A percentile compares a stretch with the other conserved stretches of the same genome.
Conservation (phyloP, 148 eudicot genomes). For the Rhododendron molle region DNA sequence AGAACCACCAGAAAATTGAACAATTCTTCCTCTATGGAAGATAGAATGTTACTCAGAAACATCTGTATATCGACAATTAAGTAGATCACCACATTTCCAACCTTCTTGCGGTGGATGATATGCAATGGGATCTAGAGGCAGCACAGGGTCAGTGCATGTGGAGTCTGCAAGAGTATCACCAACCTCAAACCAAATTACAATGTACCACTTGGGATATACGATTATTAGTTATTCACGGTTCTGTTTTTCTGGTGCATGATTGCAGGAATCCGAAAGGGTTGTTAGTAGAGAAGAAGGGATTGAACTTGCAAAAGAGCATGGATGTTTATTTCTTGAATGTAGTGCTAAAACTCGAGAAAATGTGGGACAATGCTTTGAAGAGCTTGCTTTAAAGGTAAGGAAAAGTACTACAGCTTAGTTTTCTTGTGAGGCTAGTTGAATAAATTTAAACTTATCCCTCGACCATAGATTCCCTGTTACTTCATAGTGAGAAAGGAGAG, state of each 20-base stretch:
- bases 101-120: not conserved
- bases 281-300: conserved; percentile 91
- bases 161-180: not conserved
- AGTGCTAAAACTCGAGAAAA: conserved; percentile 93
- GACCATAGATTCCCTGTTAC: not conserved
- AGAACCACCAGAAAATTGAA: not conserved
- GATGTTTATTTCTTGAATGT: conserved; percentile 78
- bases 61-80: not conserved
- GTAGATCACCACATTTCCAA: not conserved
- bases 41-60: not conserved
- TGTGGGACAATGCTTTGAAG: conserved; percentile 82
- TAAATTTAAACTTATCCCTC: not conserved
- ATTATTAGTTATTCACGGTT: not conserved
- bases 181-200: not conserved
- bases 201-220: not conserved
- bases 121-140: not conserved
- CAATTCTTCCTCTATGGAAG: not conserved
- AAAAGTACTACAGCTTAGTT: not conserved
- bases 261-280: conserved; percentile 81
- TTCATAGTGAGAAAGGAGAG: not conserved
- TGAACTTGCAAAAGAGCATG: conserved; percentile 79
- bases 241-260: not conserved
- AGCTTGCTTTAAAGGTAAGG: conserved; percentile 84
- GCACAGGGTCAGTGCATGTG: not conserved
- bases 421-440: not conserved